These are phyloP conservation scores for Falciphora oryzae DNA, from an alignment of 2,329 filamentous ascomycete species.

Conservation along the genomic window DNA sequence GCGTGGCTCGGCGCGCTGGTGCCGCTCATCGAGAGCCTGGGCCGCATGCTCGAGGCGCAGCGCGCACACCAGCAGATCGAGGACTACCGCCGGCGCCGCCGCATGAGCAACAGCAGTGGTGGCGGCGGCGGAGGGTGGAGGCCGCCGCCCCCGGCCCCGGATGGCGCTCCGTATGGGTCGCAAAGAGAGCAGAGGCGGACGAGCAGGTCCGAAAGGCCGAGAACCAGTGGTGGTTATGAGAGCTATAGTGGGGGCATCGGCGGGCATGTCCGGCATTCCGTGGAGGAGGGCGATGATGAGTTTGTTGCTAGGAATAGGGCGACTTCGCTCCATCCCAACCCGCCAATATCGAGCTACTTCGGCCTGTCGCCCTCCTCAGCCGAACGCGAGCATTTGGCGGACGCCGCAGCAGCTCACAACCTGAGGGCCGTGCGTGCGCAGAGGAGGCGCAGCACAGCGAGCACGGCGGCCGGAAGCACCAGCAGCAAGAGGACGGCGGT, in stretches of 20 bases:
- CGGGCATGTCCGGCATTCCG: neutral
- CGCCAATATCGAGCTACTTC: neutral
- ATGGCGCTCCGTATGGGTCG: neutral
- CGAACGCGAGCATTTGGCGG: neutral
- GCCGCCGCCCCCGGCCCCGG: too few species aligned
- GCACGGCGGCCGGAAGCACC: too few species aligned
- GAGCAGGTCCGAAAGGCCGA: neutral
- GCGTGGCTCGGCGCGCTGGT: conserved; percentile 8
- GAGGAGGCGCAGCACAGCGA: neutral
- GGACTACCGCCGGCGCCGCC: neutral
- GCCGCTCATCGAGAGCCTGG: conserved; percentile 6
- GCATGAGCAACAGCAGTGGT: neutral
- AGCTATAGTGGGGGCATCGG: neutral
- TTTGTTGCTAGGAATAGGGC: neutral
- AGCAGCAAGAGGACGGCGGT: neutral
- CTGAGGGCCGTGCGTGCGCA: too few species aligned
- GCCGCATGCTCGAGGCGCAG: conserved; percentile 7
- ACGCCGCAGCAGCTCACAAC: neutral
- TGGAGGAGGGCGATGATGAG: neutral
- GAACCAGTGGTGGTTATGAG: neutral
- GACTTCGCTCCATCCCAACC: neutral
- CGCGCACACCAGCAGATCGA: neutral
- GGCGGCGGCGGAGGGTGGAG: neutral
- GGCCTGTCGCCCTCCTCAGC: neutral
- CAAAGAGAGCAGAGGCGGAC: neutral